Percentiles rank a stretch among this genome's conserved stretches.
Evolutionary conservation across 2,329 filamentous ascomycete genomes (phyloP).

Genomic region (Bipolaris cookei): DNA sequence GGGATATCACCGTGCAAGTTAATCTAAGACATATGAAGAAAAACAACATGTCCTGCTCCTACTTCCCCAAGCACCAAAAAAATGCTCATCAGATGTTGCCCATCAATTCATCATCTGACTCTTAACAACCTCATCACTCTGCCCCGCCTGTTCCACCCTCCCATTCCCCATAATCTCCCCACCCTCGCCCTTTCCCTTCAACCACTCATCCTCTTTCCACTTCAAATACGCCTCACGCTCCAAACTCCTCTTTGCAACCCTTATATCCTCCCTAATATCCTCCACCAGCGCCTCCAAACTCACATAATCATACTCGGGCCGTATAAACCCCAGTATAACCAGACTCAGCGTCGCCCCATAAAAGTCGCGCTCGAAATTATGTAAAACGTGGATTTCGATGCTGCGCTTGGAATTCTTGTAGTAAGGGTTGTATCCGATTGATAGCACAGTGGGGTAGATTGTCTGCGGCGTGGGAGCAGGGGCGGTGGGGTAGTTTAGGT

Average conservation of each 20-base stretch:
- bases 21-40: neutral
- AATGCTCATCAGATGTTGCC: neutral
- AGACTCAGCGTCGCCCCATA: conserved; percentile 82
- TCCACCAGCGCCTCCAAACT: conserved; percentile 81
- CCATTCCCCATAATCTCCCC: conserved; percentile 6
- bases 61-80: too few relatives aligned
- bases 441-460: conserved; percentile 43
- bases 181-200: conserved; percentile 23
- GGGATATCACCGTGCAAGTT: neutral
- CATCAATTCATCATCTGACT: conserved; percentile 24
- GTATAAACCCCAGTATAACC: conserved; percentile 83
- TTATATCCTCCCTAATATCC: conserved; percentile 89
- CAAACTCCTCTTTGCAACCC: conserved; percentile 78
- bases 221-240: conserved; percentile 65
- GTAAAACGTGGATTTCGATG: conserved; percentile 90
- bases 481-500: conserved; percentile 31
- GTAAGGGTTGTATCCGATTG: conserved; percentile 87
- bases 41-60: neutral
- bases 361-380: conserved; percentile 78
- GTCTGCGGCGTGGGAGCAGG: conserved; percentile 18
- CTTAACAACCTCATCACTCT: conserved; percentile 15
- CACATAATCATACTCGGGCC: conserved; percentile 87
- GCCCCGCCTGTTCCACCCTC: conserved; percentile 4
- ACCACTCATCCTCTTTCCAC: conserved; percentile 57
- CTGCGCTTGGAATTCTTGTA: conserved; percentile 89